Evolutionary conservation across 306 rosid genomes (phyloP), one percentile per base, ranked within the genome.

Genomic region (Cucurbita moschata): DNA sequence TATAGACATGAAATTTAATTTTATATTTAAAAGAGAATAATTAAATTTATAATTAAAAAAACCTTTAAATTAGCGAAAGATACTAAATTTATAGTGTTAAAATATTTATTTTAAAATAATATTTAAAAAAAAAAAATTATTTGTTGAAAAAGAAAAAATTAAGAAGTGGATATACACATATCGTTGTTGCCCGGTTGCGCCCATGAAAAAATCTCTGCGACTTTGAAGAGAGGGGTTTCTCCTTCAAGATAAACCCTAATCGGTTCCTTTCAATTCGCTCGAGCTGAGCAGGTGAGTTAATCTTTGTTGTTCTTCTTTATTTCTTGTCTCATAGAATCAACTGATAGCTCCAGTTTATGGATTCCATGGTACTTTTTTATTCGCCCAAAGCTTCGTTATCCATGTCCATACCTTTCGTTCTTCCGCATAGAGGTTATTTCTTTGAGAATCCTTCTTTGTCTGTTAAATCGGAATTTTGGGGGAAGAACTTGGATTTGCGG

Each of bases 391-490:
- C 74, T 21, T 81, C 84, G 16, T 53, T 80, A 15, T 80, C 78
- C 37, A 70, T 86, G 77, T 82, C 88, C 63, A 75, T 84, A 38
- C 90, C 94, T 10, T 88, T 89, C 19, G 80, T 81, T 75, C 77
- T 85, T 58, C 83, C 90, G 5, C 83, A 64, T 59, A 81, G 75
- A 21, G 49, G 77, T 37, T 81, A 79, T 46, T 82, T 80, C 52
- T 75, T 61, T 56, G 77, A 57, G 60, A 81, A 72, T 9, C 82
- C 83, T 1, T 82, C 51, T 5, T 55, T 43, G 21, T 84, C 77
- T 62, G 62, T 74, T 14, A 88, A 82, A 78, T 89, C 92, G 2
- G 76, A 65, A 10, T 89, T 88, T 80, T 83, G 72, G 80, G 92
- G 95, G 10, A 79, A 14, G 11, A 75, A 82, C 42, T 77, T 85